Base-by-base conservation (phyloP, 345 rosid species). In the Erucastrum elatum region DNA sequence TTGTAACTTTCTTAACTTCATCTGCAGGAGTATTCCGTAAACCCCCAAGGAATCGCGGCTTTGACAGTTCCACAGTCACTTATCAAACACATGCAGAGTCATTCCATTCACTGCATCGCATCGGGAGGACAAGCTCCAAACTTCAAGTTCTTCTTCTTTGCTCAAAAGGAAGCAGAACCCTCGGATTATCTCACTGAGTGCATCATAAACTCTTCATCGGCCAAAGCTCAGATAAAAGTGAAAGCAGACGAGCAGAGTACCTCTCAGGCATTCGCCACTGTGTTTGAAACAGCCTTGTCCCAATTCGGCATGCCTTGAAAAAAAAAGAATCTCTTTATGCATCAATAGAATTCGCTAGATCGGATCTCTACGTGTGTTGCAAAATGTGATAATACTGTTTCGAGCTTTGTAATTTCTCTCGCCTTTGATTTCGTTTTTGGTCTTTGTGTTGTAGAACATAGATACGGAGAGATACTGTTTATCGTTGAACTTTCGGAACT, bases 141-240 rank as follows among this genome's bases (percentile, higher is more conserved):
- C 87, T 90, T 90, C 75, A 95, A 92, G 85, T 95, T 95, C 74
- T 95, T 95, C 91, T 93, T 95, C 90, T 89, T 90, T 58, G 94
- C 96, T 17, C 94, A 95, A 60, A 95, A 93, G 85, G 91, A 85
- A 0, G 92, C 90, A 77, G 95, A 87, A 51, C 29, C 89, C 7
- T 90, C 87, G 9, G 84, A 75, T 71, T 91, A 84, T 77, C 97
- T 91, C 16, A 85, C 89, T 10, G 99, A 91, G 83, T 95, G 96
- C 78, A 84, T 91, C 85, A 87, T 95, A 87, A 93, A 90, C 86
- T 84, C 91, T 11, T 84, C 96, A 71, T 82, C 92, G 31, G 89
- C 92, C 12, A 90, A 88, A 82, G 90, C 94, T 55, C 94, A 86
- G 77, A 72, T 89, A 55, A 93, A 84, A 81, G 87, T 95, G 64